Evolutionary conservation across 2,329 filamentous ascomycete species (phyloP).

Genomic region (Colletotrichum coccodes): DNA sequence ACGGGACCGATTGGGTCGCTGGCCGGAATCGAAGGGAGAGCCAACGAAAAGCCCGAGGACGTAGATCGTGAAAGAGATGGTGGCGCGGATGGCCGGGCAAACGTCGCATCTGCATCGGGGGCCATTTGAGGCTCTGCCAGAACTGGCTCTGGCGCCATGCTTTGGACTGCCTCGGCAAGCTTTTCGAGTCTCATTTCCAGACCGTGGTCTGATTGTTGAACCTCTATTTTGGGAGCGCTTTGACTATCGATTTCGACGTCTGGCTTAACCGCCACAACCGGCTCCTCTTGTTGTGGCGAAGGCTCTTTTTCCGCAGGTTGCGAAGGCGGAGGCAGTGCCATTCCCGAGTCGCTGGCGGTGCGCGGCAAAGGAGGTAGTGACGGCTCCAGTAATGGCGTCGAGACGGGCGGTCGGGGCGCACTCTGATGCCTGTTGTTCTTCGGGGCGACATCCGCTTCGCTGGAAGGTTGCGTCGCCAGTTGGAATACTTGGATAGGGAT

Average conservation of each 20-base stretch:
- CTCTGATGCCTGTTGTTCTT: conserved; percentile 3
- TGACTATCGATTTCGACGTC: conserved; percentile 12
- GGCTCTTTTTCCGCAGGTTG: conserved; percentile 33
- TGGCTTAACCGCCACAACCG: conserved; percentile 32
- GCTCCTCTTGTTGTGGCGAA: conserved; percentile 35
- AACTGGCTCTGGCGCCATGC: not conserved
- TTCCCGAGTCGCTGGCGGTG: conserved; percentile 6
- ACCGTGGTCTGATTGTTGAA: not conserved
- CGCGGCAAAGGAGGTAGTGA: conserved; percentile 1
- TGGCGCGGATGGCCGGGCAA: conserved; percentile 19
- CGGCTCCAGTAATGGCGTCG: conserved; percentile 6
- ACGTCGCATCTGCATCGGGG: not conserved
- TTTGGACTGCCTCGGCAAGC: conserved; percentile 19
- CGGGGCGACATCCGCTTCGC: conserved; percentile 15
- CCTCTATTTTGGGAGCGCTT: conserved; percentile 23
- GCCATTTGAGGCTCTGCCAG: conserved; percentile 1
- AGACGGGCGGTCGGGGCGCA: conserved; percentile 3
- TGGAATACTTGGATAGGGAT: conserved; percentile 56
- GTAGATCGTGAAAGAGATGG: conserved; percentile 30
- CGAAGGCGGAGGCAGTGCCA: conserved; percentile 8
- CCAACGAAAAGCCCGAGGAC: conserved; percentile 41
- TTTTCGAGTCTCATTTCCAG: conserved; percentile 15
- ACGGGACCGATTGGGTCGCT: conserved; percentile 42
- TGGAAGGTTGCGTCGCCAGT: conserved; percentile 36
- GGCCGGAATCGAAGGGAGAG: conserved; percentile 46